Conservation (phyloP, 768 basidiomycete species). For the Russula foetens region DNA sequence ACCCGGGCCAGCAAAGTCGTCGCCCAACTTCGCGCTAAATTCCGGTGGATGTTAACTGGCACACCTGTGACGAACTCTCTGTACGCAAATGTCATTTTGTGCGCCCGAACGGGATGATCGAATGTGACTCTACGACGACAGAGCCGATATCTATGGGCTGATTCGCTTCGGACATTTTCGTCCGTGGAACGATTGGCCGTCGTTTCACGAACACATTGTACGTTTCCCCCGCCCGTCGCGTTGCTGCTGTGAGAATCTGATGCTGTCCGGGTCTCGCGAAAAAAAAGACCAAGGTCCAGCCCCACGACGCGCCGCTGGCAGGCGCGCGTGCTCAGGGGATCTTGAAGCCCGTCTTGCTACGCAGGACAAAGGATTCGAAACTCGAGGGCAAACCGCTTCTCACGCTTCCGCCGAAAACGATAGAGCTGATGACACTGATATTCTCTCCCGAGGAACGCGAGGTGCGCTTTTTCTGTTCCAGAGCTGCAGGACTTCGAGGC, state of each 20-base stretch:
- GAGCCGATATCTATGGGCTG: slow-evolving; percentile 63
- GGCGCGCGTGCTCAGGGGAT: slow-evolving; percentile 61
- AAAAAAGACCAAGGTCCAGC: slow-evolving; percentile 51
- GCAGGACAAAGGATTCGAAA: slow-evolving; percentile 61
- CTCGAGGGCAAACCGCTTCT: slow-evolving; percentile 65
- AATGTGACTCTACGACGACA: slow-evolving; percentile 21
- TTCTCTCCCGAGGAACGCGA: slow-evolving; percentile 62
- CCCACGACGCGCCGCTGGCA: slow-evolving; percentile 51
- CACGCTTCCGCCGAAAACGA: slow-evolving; percentile 49
- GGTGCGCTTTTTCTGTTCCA: slow-evolving; percentile 28
- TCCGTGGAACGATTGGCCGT: slow-evolving; percentile 66
- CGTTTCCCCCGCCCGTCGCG: slow-evolving; percentile 5
- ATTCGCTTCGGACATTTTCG: slow-evolving; percentile 60
- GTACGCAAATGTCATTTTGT: slow-evolving; percentile 28
- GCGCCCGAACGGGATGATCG: not conserved
- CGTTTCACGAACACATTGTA: slow-evolving; percentile 54
- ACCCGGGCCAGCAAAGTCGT: slow-evolving; percentile 53
- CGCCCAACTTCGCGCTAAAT: slow-evolving; percentile 52
- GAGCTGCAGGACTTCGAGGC: no score
- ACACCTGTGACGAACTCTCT: slow-evolving; percentile 67
- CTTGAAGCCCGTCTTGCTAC: slow-evolving; percentile 56
- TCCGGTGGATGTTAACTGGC: slow-evolving; percentile 75
- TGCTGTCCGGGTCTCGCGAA: not conserved
- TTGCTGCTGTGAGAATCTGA: not conserved
- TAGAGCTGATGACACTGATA: slow-evolving; percentile 49